These are phyloP conservation scores for Penicillium vulpinum DNA, from an alignment of 2,329 filamentous ascomycete genomes.

Conservation along the genomic window DNA sequence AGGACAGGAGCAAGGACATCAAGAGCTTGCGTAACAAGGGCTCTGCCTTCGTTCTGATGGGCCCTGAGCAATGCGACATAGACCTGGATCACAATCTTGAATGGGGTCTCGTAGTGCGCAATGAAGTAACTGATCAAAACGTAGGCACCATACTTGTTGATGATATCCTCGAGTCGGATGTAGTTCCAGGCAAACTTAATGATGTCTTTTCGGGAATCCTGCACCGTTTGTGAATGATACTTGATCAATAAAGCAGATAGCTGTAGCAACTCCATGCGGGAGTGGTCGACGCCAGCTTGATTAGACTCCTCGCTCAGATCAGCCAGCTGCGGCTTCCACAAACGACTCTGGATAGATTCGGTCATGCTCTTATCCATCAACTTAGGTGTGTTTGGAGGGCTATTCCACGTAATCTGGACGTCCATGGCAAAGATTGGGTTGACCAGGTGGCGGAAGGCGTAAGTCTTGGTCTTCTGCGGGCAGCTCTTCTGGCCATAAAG, in stretches of 20 bases:
- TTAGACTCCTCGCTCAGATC: slow-evolving; percentile 80
- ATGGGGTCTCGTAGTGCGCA: slow-evolving; percentile 90
- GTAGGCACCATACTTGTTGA: slow-evolving; percentile 98
- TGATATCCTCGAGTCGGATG: slow-evolving; percentile 95
- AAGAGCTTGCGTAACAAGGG: slow-evolving; percentile 88
- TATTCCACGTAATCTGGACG: slow-evolving; percentile 76
- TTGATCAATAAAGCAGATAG: slow-evolving; percentile 94
- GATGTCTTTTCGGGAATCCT: slow-evolving; percentile 93
- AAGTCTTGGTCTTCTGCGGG: slow-evolving; percentile 88
- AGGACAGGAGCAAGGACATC: slow-evolving; percentile 94
- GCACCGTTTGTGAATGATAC: slow-evolving; percentile 82
- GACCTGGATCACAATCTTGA: slow-evolving; percentile 93
- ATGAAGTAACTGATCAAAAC: slow-evolving; percentile 98
- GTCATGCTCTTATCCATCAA: slow-evolving; percentile 85
- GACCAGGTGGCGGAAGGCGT: slow-evolving; percentile 85
- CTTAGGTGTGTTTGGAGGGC: slow-evolving; percentile 60
- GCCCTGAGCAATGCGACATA: slow-evolving; percentile 89
- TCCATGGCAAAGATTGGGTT: slow-evolving; percentile 98
- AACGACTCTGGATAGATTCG: slow-evolving; percentile 83
- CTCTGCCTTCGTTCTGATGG: slow-evolving; percentile 90
- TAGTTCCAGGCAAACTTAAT: slow-evolving; percentile 99
- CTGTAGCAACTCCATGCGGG: slow-evolving; percentile 92
- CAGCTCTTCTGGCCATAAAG: slow-evolving; percentile 76
- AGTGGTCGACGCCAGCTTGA: slow-evolving; percentile 89
- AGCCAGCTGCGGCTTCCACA: slow-evolving; percentile 87